phyloP scores from a whole-genome alignment of 1,139 yeast genomes.

The Diutina ranongensis region DNA sequence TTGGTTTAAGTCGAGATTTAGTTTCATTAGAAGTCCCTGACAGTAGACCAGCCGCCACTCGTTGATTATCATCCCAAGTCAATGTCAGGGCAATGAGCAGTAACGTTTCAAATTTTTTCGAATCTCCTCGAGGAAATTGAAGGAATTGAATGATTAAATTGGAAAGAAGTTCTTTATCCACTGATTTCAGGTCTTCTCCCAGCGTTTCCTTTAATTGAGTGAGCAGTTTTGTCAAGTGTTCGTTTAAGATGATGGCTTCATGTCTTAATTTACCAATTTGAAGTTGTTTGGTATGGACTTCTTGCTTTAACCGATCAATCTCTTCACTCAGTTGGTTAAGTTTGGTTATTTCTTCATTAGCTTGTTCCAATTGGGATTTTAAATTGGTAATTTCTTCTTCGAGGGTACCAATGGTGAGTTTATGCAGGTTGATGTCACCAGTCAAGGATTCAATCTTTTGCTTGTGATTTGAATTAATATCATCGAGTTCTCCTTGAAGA shows the following conservation, averaged over 20 bases:
- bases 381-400: conserved; percentile 11
- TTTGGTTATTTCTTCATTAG: background rate
- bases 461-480: conserved; percentile 12
- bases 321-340: conserved; percentile 10
- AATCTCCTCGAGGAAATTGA: conserved; percentile 82
- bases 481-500: conserved; percentile 10
- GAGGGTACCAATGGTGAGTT: conserved; percentile 8
- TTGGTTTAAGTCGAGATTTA: conserved; percentile 35
- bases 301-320: conserved; percentile 18
- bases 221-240: conserved; percentile 84
- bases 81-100: conserved; percentile 72
- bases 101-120: conserved; percentile 86
- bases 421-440: conserved; percentile 10
- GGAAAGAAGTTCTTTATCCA: conserved; percentile 81
- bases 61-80: conserved; percentile 81
- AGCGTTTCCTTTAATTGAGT: conserved; percentile 69
- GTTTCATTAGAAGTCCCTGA: conserved; percentile 15
- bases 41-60: conserved; percentile 70
- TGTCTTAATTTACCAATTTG: conserved; percentile 85
- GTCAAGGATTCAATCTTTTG: conserved; percentile 8
- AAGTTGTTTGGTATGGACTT: conserved; percentile 59
- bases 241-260: conserved; percentile 90
- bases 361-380: conserved; percentile 6
- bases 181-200: conserved; percentile 49
- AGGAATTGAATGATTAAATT: conserved; percentile 78